Evolutionary conservation across 2,329 filamentous ascomycete species (phyloP).

Genomic region (Colletotrichum falcatum): DNA sequence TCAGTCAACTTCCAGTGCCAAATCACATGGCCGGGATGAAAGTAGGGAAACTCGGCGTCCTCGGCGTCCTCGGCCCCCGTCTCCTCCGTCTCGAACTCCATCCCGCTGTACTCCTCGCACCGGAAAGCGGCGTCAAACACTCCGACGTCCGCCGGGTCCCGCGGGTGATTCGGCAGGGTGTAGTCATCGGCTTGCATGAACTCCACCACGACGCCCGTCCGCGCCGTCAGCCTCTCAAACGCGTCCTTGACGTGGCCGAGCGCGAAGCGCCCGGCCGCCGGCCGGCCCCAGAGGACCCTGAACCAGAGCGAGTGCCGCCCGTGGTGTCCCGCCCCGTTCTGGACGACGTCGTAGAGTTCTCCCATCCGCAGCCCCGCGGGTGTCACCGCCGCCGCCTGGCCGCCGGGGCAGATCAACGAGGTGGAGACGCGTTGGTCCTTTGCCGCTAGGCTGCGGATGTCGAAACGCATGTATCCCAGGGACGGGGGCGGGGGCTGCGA

Average conservation of each 20-base stretch:
- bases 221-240: conserved; percentile 25
- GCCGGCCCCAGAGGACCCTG: conserved; percentile 30
- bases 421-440: conserved; percentile 21
- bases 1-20: conserved; percentile 35
- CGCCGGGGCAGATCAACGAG: not conserved
- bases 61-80: conserved; percentile 1
- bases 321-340: conserved; percentile 27
- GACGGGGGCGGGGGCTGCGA: conserved; percentile 40
- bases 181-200: conserved; percentile 36
- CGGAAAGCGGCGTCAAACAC: conserved; percentile 33
- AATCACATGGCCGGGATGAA: conserved; percentile 19
- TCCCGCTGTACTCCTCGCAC: conserved; percentile 22
- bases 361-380: conserved; percentile 41
- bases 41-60: conserved; percentile 22
- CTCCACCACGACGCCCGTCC: conserved; percentile 36
- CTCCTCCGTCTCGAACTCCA: conserved; percentile 16
- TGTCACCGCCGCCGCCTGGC: not conserved
- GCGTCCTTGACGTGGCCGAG: conserved; percentile 13
- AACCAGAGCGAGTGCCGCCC: conserved; percentile 37
- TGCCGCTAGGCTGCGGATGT: conserved; percentile 14
- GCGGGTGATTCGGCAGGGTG: conserved; percentile 31
- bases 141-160: conserved; percentile 21
- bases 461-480: conserved; percentile 28
- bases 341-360: conserved; percentile 41
- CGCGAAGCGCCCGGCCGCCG: conserved; percentile 12